Base-by-base conservation (phyloP, 176 grass and related monocot genomes). In the Phoenix dactylifera region DNA sequence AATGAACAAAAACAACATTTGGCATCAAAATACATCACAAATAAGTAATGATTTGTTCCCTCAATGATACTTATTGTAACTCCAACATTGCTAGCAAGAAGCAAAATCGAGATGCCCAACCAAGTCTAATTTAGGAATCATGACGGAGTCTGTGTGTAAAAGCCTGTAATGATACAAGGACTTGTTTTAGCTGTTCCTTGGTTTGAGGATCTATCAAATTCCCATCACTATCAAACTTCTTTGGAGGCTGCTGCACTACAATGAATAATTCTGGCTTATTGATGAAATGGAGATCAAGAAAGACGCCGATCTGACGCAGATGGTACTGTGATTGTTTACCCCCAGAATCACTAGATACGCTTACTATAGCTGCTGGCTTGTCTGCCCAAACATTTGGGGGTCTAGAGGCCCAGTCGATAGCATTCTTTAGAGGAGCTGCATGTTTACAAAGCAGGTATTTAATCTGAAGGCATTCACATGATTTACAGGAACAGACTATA, bases 401-500 rank as follows among this genome's bases (percentile, higher is more conserved):
- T 64, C 86, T 90, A 22, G 91, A 96, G 22, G 83, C 91, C 91
- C 91, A 90, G 63, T 96, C 91, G 63, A 90, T 79, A 71, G 91
- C 86, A 63, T 96, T 96, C 87, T 96, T 96, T 74, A 96, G 57
- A 51, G 77, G 86, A 62, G 57, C 91, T 96, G 23, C 35, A 77
- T 54, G 35, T 44, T 44, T 44, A 28, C 10, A 12, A 44, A 44
- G 12, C 10, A 44, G 35, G 7, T 12, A 44, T 12, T 12, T 44
- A 44, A 12, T 44, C 35, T 14, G 10, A 44, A 44, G 2, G 2
- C 35, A 10, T 44, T 44, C 35, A 44, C 7, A 44, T 44, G 1
- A 2, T 14, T 44, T 44, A 44, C 35, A 44, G 10, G 35, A 0
- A 44, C 5, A 44, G 35, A 44, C 2, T 44, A 12, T 44, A 44